Percentiles rank a stretch among this genome's conserved stretches.
Evolutionary conservation across 345 rosid genomes (phyloP).

Genomic region (Corymbia maculata): DNA sequence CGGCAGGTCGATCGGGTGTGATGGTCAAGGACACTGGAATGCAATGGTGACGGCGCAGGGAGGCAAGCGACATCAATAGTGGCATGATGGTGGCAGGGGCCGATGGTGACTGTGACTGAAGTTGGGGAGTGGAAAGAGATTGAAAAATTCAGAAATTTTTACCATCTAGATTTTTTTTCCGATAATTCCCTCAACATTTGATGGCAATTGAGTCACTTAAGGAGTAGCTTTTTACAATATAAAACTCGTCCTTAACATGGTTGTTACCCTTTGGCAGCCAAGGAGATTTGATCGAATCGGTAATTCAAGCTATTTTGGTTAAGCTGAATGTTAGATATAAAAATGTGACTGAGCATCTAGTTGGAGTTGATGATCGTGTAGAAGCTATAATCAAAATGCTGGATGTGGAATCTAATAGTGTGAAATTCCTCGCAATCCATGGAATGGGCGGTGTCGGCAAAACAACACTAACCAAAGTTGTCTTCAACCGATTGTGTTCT

Average conservation of each 20-base stretch:
- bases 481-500: background rate
- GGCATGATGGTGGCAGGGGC: background rate
- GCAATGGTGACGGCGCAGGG: background rate
- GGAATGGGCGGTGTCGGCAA: background rate
- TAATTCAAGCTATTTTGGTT: background rate
- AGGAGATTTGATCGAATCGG: background rate
- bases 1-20: fast-evolving
- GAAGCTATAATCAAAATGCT: background rate
- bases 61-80: fast-evolving
- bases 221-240: background rate
- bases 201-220: background rate
- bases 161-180: background rate
- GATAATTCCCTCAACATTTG: background rate
- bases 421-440: background rate
- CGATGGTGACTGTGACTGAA: background rate
- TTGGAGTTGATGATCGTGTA: background rate
- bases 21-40: fast-evolving
- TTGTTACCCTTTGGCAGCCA: background rate
- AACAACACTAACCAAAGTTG: background rate
- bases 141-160: background rate
- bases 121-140: background rate
- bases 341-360: background rate
- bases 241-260: background rate
- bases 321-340: background rate
- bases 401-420: background rate